phyloP scores from a whole-genome alignment of 2,329 filamentous ascomycete species.

The Diplodia seriata region DNA sequence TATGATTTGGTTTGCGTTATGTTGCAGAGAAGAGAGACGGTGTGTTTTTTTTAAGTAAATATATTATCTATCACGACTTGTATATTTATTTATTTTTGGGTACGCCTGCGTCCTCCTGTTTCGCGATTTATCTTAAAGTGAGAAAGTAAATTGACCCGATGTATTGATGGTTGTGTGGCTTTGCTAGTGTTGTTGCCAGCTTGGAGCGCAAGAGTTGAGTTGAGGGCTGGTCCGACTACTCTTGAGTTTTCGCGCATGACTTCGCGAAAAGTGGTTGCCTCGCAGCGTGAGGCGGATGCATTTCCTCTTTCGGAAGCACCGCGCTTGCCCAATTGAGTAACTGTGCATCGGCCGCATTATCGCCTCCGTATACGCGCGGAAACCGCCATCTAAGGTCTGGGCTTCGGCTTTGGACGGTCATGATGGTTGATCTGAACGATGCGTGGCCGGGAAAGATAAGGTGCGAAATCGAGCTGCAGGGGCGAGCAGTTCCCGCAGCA shows the following conservation, averaged over 20 bases:
- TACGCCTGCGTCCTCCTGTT: neutral
- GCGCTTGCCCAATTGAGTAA: neutral
- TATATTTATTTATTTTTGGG: neutral
- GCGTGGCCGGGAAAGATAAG: too few species aligned
- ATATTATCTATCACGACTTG: neutral
- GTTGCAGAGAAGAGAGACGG: neutral
- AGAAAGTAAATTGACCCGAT: too few species aligned
- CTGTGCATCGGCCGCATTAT: too few species aligned
- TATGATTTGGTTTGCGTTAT: neutral
- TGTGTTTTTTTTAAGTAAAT: neutral
- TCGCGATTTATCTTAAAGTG: neutral
- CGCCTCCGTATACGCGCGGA: too few species aligned
- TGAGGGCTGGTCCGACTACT: neutral
- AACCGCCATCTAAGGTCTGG: too few species aligned
- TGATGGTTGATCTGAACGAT: too few species aligned
- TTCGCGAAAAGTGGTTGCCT: conserved; percentile 8
- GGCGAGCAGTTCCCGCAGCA: too few species aligned
- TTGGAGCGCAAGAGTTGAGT: too few species aligned
- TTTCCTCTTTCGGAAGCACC: neutral
- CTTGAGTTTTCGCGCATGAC: neutral
- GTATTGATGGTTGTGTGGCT: neutral
- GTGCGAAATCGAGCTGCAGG: too few species aligned
- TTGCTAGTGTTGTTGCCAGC: neutral
- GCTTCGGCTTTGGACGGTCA: too few species aligned
- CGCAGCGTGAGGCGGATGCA: neutral